Percentiles rank a stretch among this genome's conserved stretches.
These are phyloP conservation scores for Cyberlindnera euphorbiiphila DNA, from an alignment of 805 yeast genomes.

Conservation along the genomic window DNA sequence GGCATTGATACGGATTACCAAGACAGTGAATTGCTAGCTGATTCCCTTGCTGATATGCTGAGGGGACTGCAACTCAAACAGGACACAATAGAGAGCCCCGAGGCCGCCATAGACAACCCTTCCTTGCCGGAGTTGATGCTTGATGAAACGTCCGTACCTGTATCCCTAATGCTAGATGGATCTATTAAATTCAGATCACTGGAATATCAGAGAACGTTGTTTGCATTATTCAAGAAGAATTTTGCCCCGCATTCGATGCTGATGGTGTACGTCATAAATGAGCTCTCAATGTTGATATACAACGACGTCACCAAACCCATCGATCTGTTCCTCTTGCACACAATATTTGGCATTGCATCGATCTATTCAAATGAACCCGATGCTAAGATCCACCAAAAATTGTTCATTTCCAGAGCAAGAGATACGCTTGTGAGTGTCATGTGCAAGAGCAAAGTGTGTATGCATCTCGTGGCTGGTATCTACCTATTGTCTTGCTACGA, in stretches of 20 bases:
- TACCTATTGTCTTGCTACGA: slow-evolving; percentile 31
- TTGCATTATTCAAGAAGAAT: slow-evolving; percentile 10
- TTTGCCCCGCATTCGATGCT: slow-evolving; percentile 18
- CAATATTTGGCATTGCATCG: slow-evolving; percentile 27
- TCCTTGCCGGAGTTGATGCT: no score
- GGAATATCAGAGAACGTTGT: slow-evolving; percentile 8
- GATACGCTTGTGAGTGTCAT: slow-evolving; percentile 22
- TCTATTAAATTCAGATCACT: slow-evolving; percentile 8
- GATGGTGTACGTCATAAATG: slow-evolving; percentile 1
- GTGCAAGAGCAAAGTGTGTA: slow-evolving; percentile 7
- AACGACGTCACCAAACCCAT: slow-evolving; percentile 16
- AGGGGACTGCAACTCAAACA: neutral
- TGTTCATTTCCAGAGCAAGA: slow-evolving; percentile 28
- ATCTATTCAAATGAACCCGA: slow-evolving; percentile 22
- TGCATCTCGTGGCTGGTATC: slow-evolving; percentile 25
- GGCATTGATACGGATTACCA: no score
- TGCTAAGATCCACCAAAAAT: slow-evolving; percentile 8
- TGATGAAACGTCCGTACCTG: neutral
- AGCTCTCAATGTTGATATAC: slow-evolving; percentile 19
- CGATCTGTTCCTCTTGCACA: slow-evolving; percentile 25
- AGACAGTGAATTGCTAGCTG: neutral
- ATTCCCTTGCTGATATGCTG: neutral
- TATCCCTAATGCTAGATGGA: slow-evolving; percentile 4
- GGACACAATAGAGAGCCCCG: no score
- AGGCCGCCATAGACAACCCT: no score